Conservation (phyloP, 31 red algal genomes). For the Odonthalia washingtoniensis region DNA sequence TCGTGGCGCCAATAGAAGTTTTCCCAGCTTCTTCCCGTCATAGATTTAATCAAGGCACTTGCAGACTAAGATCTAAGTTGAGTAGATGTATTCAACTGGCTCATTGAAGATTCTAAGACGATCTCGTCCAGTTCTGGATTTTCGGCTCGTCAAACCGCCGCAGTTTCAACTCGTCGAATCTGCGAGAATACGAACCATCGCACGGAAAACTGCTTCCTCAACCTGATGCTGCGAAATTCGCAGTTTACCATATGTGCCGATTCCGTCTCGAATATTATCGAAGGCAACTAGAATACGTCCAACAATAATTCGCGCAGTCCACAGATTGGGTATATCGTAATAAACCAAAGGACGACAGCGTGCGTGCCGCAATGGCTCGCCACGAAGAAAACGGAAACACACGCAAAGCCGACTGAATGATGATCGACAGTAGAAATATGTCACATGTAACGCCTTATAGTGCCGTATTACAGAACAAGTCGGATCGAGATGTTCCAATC, state of each 20-base stretch:
- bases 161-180: neutral
- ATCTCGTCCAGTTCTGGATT: neutral
- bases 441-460: slow-evolving; percentile 28
- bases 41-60: slow-evolving; percentile 21
- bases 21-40: neutral
- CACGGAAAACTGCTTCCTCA: slow-evolving; percentile 17
- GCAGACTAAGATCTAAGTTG: neutral
- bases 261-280: neutral
- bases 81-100: neutral
- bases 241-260: neutral
- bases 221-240: slow-evolving; percentile 13
- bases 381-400: neutral
- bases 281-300: neutral
- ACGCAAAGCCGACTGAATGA: neutral
- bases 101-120: slow-evolving; percentile 33
- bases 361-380: slow-evolving; percentile 5
- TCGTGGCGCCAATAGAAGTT: slow-evolving; percentile 7
- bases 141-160: neutral
- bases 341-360: neutral
- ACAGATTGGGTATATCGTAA: neutral
- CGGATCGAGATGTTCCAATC: neutral
- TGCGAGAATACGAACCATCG: neutral
- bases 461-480: neutral
- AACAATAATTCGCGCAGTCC: neutral
- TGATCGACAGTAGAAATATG: slow-evolving; percentile 33